Base-by-base conservation (phyloP, 2,329 filamentous ascomycete genomes). In the Claviceps fusiformis region DNA sequence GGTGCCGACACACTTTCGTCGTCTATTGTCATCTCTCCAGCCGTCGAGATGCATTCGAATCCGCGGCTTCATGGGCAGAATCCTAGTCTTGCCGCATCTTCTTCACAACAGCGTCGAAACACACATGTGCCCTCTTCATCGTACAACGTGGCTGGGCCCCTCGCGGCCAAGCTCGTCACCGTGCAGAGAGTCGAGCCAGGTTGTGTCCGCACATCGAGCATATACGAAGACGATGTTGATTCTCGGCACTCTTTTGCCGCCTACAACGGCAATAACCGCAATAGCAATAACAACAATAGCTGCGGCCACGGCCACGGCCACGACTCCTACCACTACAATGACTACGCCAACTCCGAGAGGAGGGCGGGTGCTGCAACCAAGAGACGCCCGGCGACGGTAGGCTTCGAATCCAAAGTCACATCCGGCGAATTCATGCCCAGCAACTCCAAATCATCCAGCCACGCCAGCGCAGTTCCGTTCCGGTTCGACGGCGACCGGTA, bases 381-480 rank as follows among this genome's bases (percentile, higher is more conserved):
- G 50, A 31, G 48, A 58, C 51, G 62, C 19, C 52, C 57, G n/a
- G 46, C 37, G 24, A 57, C 55, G 19, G 46, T 55, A 9, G 52
- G 55, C 35, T 50, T 55, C 11, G 58, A 56, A 31, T 53, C 44
- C 13, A 56, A 15, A 15, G 15, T 48, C 41, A 24, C 48, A 8
- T 49, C 43, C 13, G 56, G 39, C 41, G 56, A 56, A 13, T 47
- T 57, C 11, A 44, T 43, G 37, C 48, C 54, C n/a, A 62, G 59
- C 58, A 46, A 62, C 53, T 59, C 67, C n/a, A 61, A 64, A 56
- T 45, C 69, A 55, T 70, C 69, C 1, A 67, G 63, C 57, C 68
- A 67, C 29, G 63, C 63, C 3, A 68, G 67, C 31, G 69, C 65
- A 0, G 73, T 77, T 45, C 74, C 71, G 0, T 78, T 78, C 63